Conservation (phyloP, 352 stramenopile genomes). For the Phytopythium cucurbitacearum region DNA sequence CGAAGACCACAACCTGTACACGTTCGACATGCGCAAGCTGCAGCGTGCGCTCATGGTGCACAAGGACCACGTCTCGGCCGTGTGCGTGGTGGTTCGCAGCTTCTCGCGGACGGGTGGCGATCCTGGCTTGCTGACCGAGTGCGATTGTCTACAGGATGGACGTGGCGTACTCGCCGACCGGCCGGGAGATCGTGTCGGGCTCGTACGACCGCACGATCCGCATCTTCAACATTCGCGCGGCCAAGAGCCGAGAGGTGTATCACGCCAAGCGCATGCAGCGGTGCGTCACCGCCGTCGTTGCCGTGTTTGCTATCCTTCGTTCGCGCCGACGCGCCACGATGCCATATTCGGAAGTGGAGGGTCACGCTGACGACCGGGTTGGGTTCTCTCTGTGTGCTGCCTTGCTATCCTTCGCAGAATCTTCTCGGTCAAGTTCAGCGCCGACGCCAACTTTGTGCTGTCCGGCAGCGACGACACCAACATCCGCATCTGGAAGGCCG, state of each 20-base stretch:
- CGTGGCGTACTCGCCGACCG: constrained; percentile 96
- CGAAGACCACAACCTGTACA: constrained; percentile 99
- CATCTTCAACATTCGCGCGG: constrained; percentile 92
- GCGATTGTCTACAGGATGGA: constrained; percentile 80
- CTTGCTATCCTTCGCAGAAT: constrained; percentile 31
- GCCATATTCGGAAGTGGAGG: not conserved
- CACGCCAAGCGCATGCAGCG: constrained; percentile 99
- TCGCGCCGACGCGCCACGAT: not conserved
- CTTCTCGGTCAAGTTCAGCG: constrained; percentile 85
- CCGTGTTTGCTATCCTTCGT: not conserved
- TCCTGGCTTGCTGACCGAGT: not conserved
- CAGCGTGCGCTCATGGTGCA: constrained; percentile 92
- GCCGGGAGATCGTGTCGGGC: constrained; percentile 97
- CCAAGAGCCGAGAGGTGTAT: constrained; percentile 92
- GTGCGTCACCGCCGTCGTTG: constrained; percentile 21
- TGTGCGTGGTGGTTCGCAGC: constrained; percentile 52
- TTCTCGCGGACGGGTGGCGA: no score
- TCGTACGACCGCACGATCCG: constrained; percentile 98
- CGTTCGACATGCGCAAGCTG: constrained; percentile 99
- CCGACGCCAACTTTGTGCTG: constrained; percentile 94
- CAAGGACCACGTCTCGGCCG: constrained; percentile 97
- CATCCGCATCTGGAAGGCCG: constrained; percentile 98
- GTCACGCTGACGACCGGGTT: constrained; percentile 6
- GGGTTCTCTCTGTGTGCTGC: not conserved
- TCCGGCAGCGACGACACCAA: constrained; percentile 99